Evolutionary conservation across 257 asterid genomes (phyloP), one percentile per base, ranked within the genome.

Genomic region (Fraxinus cuspidata): DNA sequence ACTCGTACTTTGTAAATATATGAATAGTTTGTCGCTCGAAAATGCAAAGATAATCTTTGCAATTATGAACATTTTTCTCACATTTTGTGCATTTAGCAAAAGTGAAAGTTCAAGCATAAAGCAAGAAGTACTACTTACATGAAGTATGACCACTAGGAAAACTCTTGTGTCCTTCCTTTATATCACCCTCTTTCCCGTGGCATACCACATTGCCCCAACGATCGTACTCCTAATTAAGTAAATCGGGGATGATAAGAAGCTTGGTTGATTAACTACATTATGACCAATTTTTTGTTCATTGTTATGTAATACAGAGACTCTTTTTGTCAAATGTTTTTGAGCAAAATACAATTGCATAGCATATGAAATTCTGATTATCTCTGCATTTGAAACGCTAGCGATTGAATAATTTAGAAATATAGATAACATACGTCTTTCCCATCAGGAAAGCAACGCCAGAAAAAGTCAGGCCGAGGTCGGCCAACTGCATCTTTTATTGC

Each of bases 381-480:
- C 51, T 23, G 63, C 51, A 71, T 9, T 56, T 72, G 16, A 32
- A 37, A 16, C 15, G 21, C 16, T 7, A 38, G 19, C 44, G 3
- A 21, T 31, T 31, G 37, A 15, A 49, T 32, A 51, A 69, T 44
- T 42, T 42, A 74, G 72, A 77, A 58, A 16, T 18, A 38, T 42
- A 76, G 42, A 44, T 7, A 38, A 47, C 86, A 72, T 91, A 93
- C 98, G 34, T 81, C 92, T 29, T 58, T 71, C 44, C 98, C 97
- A 72, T 91, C 96, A 23, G 98, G 98, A 89, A 93, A 93, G 83
- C 98, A 93, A 71, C 98, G 96, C 94, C 93, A 93, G 82, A 91
- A 93, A 76, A 93, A 93, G 82, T 93, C 90, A 0, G 97, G 98
- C 11, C 98, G 84, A 28, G 98, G 98, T 37, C 98, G 86, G 69